phyloP scores from a whole-genome alignment of 2,329 filamentous ascomycete genomes.

The Colletotrichum truncatum region DNA sequence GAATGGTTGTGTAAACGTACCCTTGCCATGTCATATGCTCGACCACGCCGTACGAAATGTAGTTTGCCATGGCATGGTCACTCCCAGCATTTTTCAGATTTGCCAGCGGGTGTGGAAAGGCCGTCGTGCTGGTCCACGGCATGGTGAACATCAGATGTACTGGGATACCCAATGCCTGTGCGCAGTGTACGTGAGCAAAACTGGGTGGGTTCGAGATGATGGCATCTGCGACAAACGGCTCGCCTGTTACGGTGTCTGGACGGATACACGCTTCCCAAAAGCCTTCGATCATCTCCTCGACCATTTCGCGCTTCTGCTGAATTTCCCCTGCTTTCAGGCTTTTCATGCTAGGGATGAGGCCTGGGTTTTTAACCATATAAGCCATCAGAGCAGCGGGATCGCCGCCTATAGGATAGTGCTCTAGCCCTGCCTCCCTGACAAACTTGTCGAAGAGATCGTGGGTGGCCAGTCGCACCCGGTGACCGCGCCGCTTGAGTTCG shows the following conservation, averaged over 20 bases:
- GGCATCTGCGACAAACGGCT: slow-evolving; percentile 53
- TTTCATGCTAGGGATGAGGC: slow-evolving; percentile 36
- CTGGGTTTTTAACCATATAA: slow-evolving; percentile 39
- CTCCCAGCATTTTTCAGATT: slow-evolving; percentile 65
- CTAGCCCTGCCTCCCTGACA: slow-evolving; percentile 53
- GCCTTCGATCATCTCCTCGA: slow-evolving; percentile 33
- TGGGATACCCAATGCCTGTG: slow-evolving; percentile 49
- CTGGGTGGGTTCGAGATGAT: slow-evolving; percentile 57
- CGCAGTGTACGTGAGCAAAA: slow-evolving; percentile 55
- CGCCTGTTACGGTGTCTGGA: slow-evolving; percentile 17
- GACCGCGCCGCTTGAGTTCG: slow-evolving; percentile 54
- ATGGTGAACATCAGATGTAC: slow-evolving; percentile 63
- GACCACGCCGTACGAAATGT: slow-evolving; percentile 74
- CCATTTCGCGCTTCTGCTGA: slow-evolving; percentile 34
- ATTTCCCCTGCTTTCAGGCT: slow-evolving; percentile 36
- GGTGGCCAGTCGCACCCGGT: slow-evolving; percentile 60
- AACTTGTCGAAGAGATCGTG: slow-evolving; percentile 57
- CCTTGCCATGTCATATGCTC: slow-evolving; percentile 82
- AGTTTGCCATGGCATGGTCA: slow-evolving; percentile 71
- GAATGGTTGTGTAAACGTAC: neutral
- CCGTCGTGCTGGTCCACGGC: slow-evolving; percentile 77
- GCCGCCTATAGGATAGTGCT: slow-evolving; percentile 61
- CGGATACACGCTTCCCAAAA: slow-evolving; percentile 34
- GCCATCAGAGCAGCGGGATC: slow-evolving; percentile 51
- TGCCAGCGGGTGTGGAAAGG: slow-evolving; percentile 78